Evolutionary conservation across 2,329 filamentous ascomycete genomes (phyloP).

Genomic region (Orbilia ellipsospora): DNA sequence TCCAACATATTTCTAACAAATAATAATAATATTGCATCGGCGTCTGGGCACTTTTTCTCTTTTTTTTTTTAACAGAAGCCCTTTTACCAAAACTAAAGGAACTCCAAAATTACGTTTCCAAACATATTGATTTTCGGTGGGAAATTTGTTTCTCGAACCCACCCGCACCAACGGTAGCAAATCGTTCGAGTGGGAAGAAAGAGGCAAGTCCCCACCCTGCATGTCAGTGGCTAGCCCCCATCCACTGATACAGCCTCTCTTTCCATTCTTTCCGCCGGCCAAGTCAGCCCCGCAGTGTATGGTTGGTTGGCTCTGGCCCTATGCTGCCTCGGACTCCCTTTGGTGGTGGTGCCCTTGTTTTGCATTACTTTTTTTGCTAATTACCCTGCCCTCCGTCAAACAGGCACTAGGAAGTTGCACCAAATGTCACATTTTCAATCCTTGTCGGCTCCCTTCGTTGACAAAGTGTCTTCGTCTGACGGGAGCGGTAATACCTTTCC

Average conservation of each 20-base stretch:
- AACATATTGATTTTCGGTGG: constrained; percentile 27
- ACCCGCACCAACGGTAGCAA: constrained; percentile 25
- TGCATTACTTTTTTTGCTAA: constrained; percentile 7
- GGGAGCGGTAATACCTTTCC: constrained; percentile 41
- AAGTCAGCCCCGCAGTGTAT: constrained; percentile 45
- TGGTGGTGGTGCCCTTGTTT: constrained; percentile 38
- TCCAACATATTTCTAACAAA: constrained; percentile 19
- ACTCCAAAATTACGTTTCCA: neutral
- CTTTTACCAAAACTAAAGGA: constrained; percentile 8
- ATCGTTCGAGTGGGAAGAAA: too few relatives aligned
- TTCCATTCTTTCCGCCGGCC: constrained; percentile 54
- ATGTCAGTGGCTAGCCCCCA: constrained; percentile 12
- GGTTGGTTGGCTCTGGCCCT: constrained; percentile 45
- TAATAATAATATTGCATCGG: constrained; percentile 36
- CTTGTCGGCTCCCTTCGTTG: constrained; percentile 56
- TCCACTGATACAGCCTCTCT: constrained; percentile 34
- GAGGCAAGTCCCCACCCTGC: constrained; percentile 48
- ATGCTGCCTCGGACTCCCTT: constrained; percentile 24
- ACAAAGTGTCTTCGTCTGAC: constrained; percentile 56
- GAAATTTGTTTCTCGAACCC: constrained; percentile 50
- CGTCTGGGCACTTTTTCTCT: constrained; percentile 11
- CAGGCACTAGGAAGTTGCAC: constrained; percentile 47
- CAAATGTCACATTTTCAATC: constrained; percentile 56
- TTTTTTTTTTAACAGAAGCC: neutral
- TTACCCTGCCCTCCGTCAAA: constrained; percentile 29